These are phyloP conservation scores for Fomitiporia mediterranea DNA, from an alignment of 1,284 basidiomycete genomes.

Conservation along the genomic window DNA sequence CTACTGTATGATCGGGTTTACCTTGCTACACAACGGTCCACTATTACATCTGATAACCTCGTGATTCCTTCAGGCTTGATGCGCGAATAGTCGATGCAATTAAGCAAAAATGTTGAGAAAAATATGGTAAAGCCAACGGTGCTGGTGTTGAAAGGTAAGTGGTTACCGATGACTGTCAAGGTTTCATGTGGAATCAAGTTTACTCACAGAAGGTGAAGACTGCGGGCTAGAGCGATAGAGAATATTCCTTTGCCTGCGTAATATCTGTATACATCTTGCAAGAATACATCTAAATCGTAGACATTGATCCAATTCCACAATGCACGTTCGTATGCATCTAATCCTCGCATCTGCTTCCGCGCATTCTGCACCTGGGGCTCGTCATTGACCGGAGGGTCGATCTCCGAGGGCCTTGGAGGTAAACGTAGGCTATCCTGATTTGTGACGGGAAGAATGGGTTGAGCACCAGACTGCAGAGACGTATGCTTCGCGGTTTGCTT, in stretches of 20 bases:
- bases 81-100: slow-evolving; percentile 90
- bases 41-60: slow-evolving; percentile 74
- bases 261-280: slow-evolving; percentile 94
- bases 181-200: not conserved
- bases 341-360: slow-evolving; percentile 51
- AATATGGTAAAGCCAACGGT: slow-evolving; percentile 96
- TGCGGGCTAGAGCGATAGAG: slow-evolving; percentile 85
- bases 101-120: slow-evolving; percentile 93
- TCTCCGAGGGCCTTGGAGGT: slow-evolving; percentile 66
- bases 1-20: slow-evolving; percentile 35
- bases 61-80: slow-evolving; percentile 60
- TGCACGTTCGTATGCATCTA: slow-evolving; percentile 85
- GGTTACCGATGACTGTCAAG: slow-evolving; percentile 23
- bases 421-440: slow-evolving; percentile 36
- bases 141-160: slow-evolving; percentile 41
- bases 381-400: slow-evolving; percentile 32
- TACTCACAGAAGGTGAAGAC: slow-evolving; percentile 88
- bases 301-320: slow-evolving; percentile 99
- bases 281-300: slow-evolving; percentile 90
- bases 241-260: slow-evolving; percentile 96
- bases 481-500: slow-evolving; percentile 5
- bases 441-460: slow-evolving; percentile 33
- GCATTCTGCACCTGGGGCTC: slow-evolving; percentile 9
- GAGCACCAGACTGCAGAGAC: not conserved
- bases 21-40: slow-evolving; percentile 78